phyloP scores from a whole-genome alignment of 2,329 filamentous ascomycete species.

The Exophiala mesophila region DNA sequence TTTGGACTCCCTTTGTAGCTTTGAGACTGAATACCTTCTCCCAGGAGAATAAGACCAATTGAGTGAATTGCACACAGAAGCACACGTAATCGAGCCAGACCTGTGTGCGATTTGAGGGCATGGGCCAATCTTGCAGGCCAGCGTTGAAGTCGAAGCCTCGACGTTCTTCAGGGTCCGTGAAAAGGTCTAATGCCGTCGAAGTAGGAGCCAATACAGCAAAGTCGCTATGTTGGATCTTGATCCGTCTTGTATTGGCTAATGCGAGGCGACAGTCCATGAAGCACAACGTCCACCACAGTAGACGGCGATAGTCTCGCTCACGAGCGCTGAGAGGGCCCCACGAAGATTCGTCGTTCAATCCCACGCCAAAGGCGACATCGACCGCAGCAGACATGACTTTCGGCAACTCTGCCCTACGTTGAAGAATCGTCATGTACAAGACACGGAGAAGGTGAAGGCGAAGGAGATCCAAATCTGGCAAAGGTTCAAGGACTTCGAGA shows the following conservation, averaged over 20 bases:
- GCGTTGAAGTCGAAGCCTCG: background rate
- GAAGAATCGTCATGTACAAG: conserved; percentile 6
- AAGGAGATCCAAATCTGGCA: conserved; percentile 3
- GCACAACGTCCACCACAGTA: conserved; percentile 9
- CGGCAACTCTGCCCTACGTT: background rate
- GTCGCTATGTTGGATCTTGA: conserved; percentile 3
- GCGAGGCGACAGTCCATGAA: conserved; percentile 7
- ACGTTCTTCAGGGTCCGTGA: background rate
- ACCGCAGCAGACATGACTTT: conserved; percentile 3
- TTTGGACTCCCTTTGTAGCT: background rate
- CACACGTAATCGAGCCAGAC: conserved; percentile 1
- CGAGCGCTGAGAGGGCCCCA: conserved; percentile 3
- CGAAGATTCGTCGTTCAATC: conserved; percentile 2
- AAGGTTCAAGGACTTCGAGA: background rate
- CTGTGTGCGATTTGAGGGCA: conserved; percentile 1
- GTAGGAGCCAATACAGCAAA: background rate
- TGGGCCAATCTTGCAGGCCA: background rate
- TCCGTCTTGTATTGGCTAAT: background rate
- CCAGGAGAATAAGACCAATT: conserved; percentile 3
- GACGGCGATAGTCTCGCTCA: conserved; percentile 6
- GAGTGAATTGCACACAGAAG: conserved; percentile 3
- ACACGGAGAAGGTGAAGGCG: conserved; percentile 5
- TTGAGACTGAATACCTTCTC: conserved; percentile 1
- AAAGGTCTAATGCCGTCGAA: background rate
- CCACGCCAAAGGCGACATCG: conserved; percentile 2